Evolutionary conservation across 2,329 filamentous ascomycete genomes (phyloP).

Genomic region (Fusarium tanahbumbuense): DNA sequence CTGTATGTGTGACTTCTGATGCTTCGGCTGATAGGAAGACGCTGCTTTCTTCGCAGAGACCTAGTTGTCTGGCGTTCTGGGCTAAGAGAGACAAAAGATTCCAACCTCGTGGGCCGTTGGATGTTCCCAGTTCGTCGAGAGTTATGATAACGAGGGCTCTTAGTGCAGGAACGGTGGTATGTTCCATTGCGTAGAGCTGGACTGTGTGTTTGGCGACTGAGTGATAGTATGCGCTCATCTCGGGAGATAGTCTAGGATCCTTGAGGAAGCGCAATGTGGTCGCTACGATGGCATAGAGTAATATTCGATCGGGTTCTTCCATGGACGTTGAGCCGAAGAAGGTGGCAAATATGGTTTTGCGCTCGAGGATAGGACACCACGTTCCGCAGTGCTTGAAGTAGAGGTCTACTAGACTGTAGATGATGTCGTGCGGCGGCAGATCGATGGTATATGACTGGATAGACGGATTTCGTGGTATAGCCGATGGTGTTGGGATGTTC

Average conservation of each 20-base stretch:
- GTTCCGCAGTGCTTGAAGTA: conserved; percentile 74
- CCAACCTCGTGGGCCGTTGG: conserved; percentile 57
- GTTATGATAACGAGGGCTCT: conserved; percentile 56
- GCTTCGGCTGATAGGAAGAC: conserved; percentile 52
- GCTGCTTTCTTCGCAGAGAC: conserved; percentile 54
- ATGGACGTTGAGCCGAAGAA: conserved; percentile 57
- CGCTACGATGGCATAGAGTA: conserved; percentile 59
- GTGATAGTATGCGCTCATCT: conserved; percentile 55
- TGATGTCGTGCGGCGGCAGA: conserved; percentile 69
- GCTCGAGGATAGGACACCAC: conserved; percentile 63
- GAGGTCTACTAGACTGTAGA: conserved; percentile 69
- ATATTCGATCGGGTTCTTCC: conserved; percentile 54
- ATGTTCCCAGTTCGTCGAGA: conserved; percentile 57
- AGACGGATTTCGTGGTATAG: conserved; percentile 42
- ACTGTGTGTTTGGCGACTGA: conserved; percentile 54
- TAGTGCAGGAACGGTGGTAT: conserved; percentile 54
- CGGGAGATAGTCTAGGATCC: conserved; percentile 53
- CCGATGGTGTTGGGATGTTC: background rate
- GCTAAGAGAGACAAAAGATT: conserved; percentile 55
- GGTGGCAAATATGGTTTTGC: conserved; percentile 55
- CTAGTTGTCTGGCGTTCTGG: conserved; percentile 55
- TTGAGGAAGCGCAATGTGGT: conserved; percentile 57
- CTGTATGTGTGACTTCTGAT: conserved; percentile 50
- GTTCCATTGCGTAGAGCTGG: conserved; percentile 57
- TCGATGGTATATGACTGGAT: conserved; percentile 57